Base-by-base conservation (phyloP, 1,139 yeast species). In the Starmera stellimalicola region DNA sequence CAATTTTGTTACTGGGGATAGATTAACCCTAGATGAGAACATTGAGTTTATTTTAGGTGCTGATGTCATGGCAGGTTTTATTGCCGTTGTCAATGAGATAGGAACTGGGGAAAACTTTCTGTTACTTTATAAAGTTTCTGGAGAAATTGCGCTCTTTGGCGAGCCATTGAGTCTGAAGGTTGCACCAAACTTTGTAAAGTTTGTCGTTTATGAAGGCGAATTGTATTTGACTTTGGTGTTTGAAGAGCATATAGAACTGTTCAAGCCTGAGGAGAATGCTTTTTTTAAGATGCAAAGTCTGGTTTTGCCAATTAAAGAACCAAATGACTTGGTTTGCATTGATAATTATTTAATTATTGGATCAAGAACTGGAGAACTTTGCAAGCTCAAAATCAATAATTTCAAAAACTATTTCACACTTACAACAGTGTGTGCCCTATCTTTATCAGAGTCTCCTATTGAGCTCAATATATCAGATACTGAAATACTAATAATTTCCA, bases 401-500 rank as follows among this genome's bases (percentile, higher is more conserved):
- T n/a, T n/a, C n/a, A n/a, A n/a, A n/a, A n/a, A n/a, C n/a, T n/a
- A 3, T 6, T 25, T 25, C 15, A 14, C 16, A 12, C 11, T 27
- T n/a, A 16, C 20, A 14, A 8, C 5, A 4, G 11, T 17, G 14
- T 22, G n/a, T 23, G 12, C 9, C 10, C 20, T 6, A 24, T 42
- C 2, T 28, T 35, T 4, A 27, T 47, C 1, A 30, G 37, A 16
- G 38, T 18, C 36, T 2, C 53, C 51, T 2, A 34, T 49, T 11
- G 40, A 42, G 2, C 30, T 53, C 12, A 24, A 30, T 4, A 24
- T 41, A 7, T 27, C 39, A 0, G 36, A 39, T 2, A 39, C 37
- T 12, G 37, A 37, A 10, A 24, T 41, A 3, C 10, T 51, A 1
- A 29, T 68, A 1, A 39, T 52, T 7, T 58, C 70, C 14, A 62